Evolutionary conservation across 2,329 filamentous ascomycete genomes (phyloP).

Genomic region (Cadophora gregata): DNA sequence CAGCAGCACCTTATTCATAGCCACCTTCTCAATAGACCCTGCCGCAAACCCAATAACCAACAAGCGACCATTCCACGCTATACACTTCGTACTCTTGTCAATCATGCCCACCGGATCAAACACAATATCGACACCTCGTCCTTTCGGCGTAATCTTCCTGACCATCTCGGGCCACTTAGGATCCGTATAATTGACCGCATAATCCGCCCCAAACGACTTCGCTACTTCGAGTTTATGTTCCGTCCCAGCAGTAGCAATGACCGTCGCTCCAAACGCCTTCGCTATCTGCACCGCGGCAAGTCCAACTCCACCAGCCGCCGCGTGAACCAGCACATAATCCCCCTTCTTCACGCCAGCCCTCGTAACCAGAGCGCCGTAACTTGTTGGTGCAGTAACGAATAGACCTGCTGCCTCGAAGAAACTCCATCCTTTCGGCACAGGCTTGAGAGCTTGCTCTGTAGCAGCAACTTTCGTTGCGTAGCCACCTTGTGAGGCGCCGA

Average conservation of each 20-base stretch:
- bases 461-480: slow-evolving; percentile 80
- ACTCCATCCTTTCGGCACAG: slow-evolving; percentile 81
- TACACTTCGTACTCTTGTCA: slow-evolving; percentile 87
- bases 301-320: slow-evolving; percentile 90
- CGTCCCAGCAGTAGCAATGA: slow-evolving; percentile 90
- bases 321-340: slow-evolving; percentile 89
- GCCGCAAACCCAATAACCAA: slow-evolving; percentile 90
- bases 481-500: slow-evolving; percentile 53
- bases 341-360: slow-evolving; percentile 78
- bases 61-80: slow-evolving; percentile 89
- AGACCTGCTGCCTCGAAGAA: slow-evolving; percentile 86
- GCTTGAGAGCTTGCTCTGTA: slow-evolving; percentile 69
- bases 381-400: slow-evolving; percentile 91
- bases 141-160: slow-evolving; percentile 76
- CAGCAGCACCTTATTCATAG: slow-evolving; percentile 87
- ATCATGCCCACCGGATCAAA: slow-evolving; percentile 94
- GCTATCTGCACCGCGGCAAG: slow-evolving; percentile 92
- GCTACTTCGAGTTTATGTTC: slow-evolving; percentile 82
- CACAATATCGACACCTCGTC: slow-evolving; percentile 81
- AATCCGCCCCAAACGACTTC: slow-evolving; percentile 81
- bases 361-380: slow-evolving; percentile 81
- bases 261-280: slow-evolving; percentile 87
- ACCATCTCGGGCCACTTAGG: slow-evolving; percentile 70
- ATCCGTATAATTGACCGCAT: slow-evolving; percentile 78
- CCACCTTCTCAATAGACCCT: slow-evolving; percentile 86